Conservation (phyloP, 768 basidiomycete genomes). For the Trametes coccinea region DNA sequence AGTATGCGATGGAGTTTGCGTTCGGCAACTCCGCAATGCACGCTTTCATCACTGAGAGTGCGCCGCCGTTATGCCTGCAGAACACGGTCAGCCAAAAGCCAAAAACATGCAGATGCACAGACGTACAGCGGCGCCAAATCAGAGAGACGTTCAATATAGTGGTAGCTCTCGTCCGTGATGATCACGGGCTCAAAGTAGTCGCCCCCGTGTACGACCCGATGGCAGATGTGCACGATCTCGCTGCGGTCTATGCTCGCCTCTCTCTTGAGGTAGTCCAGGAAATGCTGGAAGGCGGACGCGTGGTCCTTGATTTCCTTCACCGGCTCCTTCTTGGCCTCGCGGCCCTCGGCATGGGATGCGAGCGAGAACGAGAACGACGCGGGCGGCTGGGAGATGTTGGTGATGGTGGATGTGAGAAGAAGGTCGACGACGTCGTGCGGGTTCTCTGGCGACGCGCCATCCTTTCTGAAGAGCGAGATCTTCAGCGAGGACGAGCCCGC, state of each 20-base stretch:
- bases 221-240: conserved; percentile 59
- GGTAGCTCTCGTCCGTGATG: conserved; percentile 66
- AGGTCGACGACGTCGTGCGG: conserved; percentile 42
- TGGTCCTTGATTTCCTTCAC: conserved; percentile 52
- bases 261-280: conserved; percentile 49
- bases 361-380: conserved; percentile 50
- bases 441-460: conserved; percentile 24
- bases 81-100: neutral
- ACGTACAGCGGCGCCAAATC: conserved; percentile 79
- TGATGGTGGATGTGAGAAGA: conserved; percentile 51
- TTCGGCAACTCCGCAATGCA: conserved; percentile 64
- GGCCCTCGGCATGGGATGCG: conserved; percentile 23
- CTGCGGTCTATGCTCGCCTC: conserved; percentile 44
- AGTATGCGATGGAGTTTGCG: conserved; percentile 77
- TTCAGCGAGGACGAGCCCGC: conserved; percentile 88
- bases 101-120: neutral
- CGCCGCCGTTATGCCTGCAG: conserved; percentile 60
- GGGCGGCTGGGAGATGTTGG: conserved; percentile 58
- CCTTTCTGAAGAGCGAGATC: conserved; percentile 60
- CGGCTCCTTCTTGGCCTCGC: conserved; percentile 42
- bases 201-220: conserved; percentile 88
- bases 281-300: conserved; percentile 60
- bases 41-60: conserved; percentile 58
- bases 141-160: conserved; percentile 73
- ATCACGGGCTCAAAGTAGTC: conserved; percentile 69